Conservation (phyloP, 139 green algal species). For the Micractinium conductrix region DNA sequence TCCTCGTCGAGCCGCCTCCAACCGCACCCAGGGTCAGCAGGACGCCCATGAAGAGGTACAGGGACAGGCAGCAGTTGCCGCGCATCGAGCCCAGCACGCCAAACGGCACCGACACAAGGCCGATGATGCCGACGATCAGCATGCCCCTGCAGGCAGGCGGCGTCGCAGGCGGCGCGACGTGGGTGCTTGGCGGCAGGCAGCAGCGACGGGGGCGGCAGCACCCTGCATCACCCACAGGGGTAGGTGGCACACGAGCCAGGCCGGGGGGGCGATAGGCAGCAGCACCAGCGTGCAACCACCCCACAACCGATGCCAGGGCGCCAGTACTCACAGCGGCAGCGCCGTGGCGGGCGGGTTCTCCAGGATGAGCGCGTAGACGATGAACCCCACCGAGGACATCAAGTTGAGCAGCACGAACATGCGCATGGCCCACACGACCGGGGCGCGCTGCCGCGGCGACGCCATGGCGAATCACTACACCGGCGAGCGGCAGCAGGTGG, state of each 20-base stretch:
- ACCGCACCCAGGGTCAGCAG: slow-evolving; percentile 42
- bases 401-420: slow-evolving; percentile 33
- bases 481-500: neutral
- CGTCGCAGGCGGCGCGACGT: neutral
- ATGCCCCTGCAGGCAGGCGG: slow-evolving; percentile 34
- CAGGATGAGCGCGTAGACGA: slow-evolving; percentile 49
- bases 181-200: neutral
- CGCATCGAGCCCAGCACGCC: slow-evolving; percentile 37
- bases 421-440: slow-evolving; percentile 35
- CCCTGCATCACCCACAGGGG: too few relatives aligned
- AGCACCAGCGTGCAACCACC: too few relatives aligned
- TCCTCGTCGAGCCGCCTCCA: neutral
- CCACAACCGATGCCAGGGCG: too few relatives aligned
- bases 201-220: neutral
- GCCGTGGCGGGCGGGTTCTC: slow-evolving; percentile 48
- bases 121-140: slow-evolving; percentile 42
- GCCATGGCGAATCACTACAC: neutral
- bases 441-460: neutral
- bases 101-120: slow-evolving; percentile 24
- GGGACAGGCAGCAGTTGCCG: slow-evolving; percentile 28
- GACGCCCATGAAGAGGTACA: slow-evolving; percentile 42
- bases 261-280: too few relatives aligned
- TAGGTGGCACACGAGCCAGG: too few relatives aligned
- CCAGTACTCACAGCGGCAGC: slow-evolving; percentile 41
- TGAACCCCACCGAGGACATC: slow-evolving; percentile 41